A percentile compares a stretch with the other conserved stretches of the same genome.
Evolutionary conservation across 2,329 filamentous ascomycete genomes (phyloP).

Genomic region (Alternaria sp.): DNA sequence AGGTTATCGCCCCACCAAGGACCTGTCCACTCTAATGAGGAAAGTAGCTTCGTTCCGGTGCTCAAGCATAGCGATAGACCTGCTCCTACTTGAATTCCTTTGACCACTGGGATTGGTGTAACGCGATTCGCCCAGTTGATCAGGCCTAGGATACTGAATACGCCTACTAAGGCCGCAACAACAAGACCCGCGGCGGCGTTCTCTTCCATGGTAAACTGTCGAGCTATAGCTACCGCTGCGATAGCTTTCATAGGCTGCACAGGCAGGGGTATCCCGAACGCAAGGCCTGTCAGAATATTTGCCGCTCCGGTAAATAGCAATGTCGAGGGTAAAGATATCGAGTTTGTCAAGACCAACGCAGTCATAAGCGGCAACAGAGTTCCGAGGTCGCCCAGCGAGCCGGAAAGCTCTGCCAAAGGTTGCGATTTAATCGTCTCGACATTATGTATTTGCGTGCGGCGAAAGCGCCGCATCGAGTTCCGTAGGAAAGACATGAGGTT

Average conservation of each 20-base stretch:
- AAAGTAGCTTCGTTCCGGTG: slow-evolving; percentile 72
- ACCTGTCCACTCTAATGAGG: slow-evolving; percentile 72
- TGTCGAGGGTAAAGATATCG: slow-evolving; percentile 83
- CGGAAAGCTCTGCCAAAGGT: slow-evolving; percentile 81
- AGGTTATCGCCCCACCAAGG: slow-evolving; percentile 79
- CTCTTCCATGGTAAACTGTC: slow-evolving; percentile 70
- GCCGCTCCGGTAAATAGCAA: slow-evolving; percentile 88
- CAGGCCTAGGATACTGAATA: slow-evolving; percentile 83
- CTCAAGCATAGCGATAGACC: slow-evolving; percentile 84
- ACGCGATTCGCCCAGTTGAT: slow-evolving; percentile 75
- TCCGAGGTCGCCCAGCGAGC: slow-evolving; percentile 87
- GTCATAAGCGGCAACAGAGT: slow-evolving; percentile 91
- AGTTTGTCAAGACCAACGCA: slow-evolving; percentile 78
- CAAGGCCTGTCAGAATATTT: slow-evolving; percentile 81
- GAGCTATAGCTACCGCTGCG: slow-evolving; percentile 84
- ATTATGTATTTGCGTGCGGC: slow-evolving; percentile 58
- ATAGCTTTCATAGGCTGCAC: slow-evolving; percentile 94
- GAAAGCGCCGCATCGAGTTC: slow-evolving; percentile 42
- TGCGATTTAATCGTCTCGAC: slow-evolving; percentile 63
- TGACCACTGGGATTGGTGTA: slow-evolving; percentile 87
- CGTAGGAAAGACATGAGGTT: slow-evolving; percentile 27
- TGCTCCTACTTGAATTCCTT: slow-evolving; percentile 93
- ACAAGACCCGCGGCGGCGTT: slow-evolving; percentile 86
- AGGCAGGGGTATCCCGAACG: slow-evolving; percentile 88
- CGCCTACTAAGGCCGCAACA: slow-evolving; percentile 75